Base-by-base conservation (phyloP, 345 rosid genomes). In the Sisymbrium irio region DNA sequence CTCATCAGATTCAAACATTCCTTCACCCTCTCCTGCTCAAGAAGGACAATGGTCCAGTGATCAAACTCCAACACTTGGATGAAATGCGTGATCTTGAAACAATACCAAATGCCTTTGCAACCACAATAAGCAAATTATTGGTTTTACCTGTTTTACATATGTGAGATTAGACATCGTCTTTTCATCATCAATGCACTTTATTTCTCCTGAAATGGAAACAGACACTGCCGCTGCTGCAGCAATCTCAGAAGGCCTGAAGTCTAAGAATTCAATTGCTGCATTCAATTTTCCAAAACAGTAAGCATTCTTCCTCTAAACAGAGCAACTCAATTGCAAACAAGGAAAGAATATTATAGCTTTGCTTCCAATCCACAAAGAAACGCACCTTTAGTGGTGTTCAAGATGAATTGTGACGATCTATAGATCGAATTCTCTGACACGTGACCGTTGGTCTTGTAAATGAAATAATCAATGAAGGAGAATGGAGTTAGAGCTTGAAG, bases 221-320 rank as follows among this genome's bases (percentile, higher is more conserved):
- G 81, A 80, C 36, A 87, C 65, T 47, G 91, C 87, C 28, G 84
- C 91, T 18, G 93, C 93, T 39, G 93, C 96, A 44, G 93, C 88
- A 65, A 87, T 80, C 80, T 89, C 96, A 77, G 93, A 87, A 59
- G 96, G 89, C 72, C 74, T 86, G 78, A 84, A 89, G 72, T 86
- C 91, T 79, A 87, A 81, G 85, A 89, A 87, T 78, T 87, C 89
- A 86, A 83, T 81, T 22, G 82, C 96, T 89, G 87, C 87, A 87
- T 85, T 84, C 69, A 87, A 78, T 77, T 78, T 42, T 67, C 74
- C 0, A 30, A 76, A 33, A 28, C 33, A 57, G 46, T 7, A 76
- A n/a, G 5, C 19, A 46, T 41, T 39, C 53, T 15, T 35, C 53
- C 20, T 33, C 62, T 17, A 33, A 44, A 74, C 53, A 57, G 66